Conservation (phyloP, 2,329 filamentous ascomycete species). For the Colletotrichum sp. region DNA sequence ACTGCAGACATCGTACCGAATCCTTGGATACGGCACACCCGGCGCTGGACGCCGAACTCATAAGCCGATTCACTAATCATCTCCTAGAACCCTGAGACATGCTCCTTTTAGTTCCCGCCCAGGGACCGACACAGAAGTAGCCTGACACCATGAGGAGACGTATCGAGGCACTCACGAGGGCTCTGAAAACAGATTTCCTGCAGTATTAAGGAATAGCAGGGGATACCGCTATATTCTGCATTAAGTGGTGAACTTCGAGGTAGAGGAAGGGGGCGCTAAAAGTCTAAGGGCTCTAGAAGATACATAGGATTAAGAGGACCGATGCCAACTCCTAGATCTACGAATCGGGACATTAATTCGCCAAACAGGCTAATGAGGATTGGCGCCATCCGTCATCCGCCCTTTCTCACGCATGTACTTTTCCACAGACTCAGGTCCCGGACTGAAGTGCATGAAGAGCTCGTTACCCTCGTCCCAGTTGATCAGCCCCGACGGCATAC, state of each 20-base stretch:
- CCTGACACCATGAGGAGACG: background rate
- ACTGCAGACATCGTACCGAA: background rate
- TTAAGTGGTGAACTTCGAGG: background rate
- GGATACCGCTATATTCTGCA: background rate
- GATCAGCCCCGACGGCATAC: constrained; percentile 32
- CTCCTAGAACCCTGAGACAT: background rate
- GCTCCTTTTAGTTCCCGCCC: background rate
- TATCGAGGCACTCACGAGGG: background rate
- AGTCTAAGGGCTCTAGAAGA: background rate
- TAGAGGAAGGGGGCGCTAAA: background rate
- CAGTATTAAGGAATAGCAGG: background rate
- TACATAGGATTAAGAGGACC: background rate
- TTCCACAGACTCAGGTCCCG: constrained; percentile 27
- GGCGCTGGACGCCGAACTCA: background rate
- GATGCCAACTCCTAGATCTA: background rate
- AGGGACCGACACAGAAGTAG: background rate
- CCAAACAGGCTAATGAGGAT: background rate
- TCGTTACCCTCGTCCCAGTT: constrained; percentile 33
- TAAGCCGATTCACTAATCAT: background rate
- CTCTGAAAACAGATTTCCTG: background rate
- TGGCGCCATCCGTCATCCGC: background rate
- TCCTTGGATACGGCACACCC: background rate
- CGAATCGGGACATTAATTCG: background rate
- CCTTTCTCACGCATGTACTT: constrained; percentile 8
- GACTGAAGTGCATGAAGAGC: constrained; percentile 37